A percentile compares a stretch with the other conserved stretches of the same genome.
These are phyloP conservation scores for Alternaria brassicae DNA, from an alignment of 2,329 filamentous ascomycete species.

Conservation along the genomic window DNA sequence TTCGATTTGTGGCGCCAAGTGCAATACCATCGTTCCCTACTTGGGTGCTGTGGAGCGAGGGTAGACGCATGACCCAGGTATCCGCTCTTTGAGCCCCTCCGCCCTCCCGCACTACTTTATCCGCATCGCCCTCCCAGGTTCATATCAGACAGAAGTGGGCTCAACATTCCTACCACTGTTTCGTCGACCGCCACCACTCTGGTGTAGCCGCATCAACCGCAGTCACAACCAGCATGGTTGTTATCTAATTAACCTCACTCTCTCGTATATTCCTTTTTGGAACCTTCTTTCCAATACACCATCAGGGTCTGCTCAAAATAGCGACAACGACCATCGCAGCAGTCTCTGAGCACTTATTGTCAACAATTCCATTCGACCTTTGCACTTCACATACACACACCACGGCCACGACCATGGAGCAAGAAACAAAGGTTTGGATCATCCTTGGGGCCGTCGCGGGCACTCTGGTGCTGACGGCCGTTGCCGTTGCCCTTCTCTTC, in stretches of 20 bases:
- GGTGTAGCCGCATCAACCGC: slow-evolving; percentile 29
- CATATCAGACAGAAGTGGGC: slow-evolving; percentile 28
- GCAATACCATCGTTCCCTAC: slow-evolving; percentile 40
- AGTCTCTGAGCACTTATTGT: background rate
- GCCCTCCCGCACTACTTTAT: slow-evolving; percentile 42
- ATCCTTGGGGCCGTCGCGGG: slow-evolving; percentile 47
- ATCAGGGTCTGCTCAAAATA: background rate
- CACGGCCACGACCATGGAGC: slow-evolving; percentile 31
- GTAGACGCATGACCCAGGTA: slow-evolving; percentile 44
- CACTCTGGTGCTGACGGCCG: slow-evolving; percentile 38
- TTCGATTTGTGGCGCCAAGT: slow-evolving; percentile 33
- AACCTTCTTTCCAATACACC: slow-evolving; percentile 12
- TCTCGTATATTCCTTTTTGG: slow-evolving; percentile 24
- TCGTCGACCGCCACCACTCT: slow-evolving; percentile 23
- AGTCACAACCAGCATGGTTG: slow-evolving; percentile 35
- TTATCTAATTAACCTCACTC: slow-evolving; percentile 36
- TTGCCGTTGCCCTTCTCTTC: slow-evolving; percentile 39
- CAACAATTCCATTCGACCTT: background rate
- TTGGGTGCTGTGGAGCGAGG: slow-evolving; percentile 39
- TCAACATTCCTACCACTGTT: slow-evolving; percentile 28
- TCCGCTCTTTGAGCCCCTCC: slow-evolving; percentile 36
- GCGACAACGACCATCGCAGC: background rate
- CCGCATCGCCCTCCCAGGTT: slow-evolving; percentile 34
- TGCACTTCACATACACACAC: background rate
- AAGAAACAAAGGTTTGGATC: slow-evolving; percentile 46